Conservation (phyloP, 225 moss, liverwort and hornwort species). For the Asterella californica region DNA sequence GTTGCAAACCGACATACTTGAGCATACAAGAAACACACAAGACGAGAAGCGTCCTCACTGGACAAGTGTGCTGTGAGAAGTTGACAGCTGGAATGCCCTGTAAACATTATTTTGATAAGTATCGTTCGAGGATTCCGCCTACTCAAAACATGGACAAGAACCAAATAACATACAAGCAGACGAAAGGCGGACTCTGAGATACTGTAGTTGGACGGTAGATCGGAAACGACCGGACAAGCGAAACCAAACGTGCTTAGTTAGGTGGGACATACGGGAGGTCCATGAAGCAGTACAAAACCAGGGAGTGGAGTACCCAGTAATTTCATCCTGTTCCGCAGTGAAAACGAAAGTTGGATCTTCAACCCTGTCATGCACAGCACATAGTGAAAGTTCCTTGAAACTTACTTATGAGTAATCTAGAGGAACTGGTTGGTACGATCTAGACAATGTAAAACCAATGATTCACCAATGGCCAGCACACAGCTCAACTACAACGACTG, state of each 20-base stretch:
- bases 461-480: no score
- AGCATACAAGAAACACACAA: not conserved
- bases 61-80: not conserved
- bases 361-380: conserved; percentile 39
- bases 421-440: not conserved
- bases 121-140: not conserved
- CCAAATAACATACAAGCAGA: not conserved
- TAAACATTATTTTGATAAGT: not conserved
- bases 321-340: conserved; percentile 43
- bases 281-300: conserved; percentile 88
- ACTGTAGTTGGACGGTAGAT: not conserved
- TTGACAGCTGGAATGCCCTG: not conserved
- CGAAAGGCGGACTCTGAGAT: not conserved
- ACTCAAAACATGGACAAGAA: not conserved
- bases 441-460: not conserved
- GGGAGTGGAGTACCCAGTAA: conserved; percentile 60
- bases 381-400: not conserved
- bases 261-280: conserved; percentile 65
- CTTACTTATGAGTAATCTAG: not conserved
- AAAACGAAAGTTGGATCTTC: conserved; percentile 59
- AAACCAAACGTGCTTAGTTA: not conserved
- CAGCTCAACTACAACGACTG: no score
- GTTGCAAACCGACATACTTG: no score
- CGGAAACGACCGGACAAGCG: not conserved
- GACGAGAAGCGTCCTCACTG: not conserved